phyloP scores from a whole-genome alignment of 371 early-diverging fungal species.

The Mortierella polycephala region DNA sequence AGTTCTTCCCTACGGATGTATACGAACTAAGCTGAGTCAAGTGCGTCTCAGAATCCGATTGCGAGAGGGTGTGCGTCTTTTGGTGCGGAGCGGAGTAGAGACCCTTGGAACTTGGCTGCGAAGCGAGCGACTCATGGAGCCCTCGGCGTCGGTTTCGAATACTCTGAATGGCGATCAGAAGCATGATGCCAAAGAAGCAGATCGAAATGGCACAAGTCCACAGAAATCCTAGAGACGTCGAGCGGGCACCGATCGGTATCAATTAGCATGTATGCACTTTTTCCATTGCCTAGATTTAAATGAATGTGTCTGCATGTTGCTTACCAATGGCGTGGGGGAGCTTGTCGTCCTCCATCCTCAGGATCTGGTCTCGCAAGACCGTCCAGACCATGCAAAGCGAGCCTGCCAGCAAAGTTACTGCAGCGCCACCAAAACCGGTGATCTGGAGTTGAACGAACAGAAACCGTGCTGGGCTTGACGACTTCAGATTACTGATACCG shows the following conservation, averaged over 20 bases:
- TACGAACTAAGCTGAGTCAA: constrained; percentile 22
- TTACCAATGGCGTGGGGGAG: constrained; percentile 30
- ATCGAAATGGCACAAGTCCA: constrained; percentile 51
- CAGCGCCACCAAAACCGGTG: constrained; percentile 48
- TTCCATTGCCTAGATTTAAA: too few species aligned
- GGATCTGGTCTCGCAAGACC: constrained; percentile 24
- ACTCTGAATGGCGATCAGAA: constrained; percentile 34
- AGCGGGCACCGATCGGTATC: too few species aligned
- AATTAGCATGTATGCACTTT: too few species aligned
- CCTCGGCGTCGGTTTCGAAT: constrained; percentile 46
- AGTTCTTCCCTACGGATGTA: not conserved
- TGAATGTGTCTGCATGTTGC: too few species aligned
- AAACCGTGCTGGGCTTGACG: constrained; percentile 48
- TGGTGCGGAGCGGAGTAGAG: constrained; percentile 26
- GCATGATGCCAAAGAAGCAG: constrained; percentile 36
- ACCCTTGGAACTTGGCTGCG: constrained; percentile 8
- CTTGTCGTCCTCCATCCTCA: constrained; percentile 22
- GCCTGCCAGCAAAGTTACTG: constrained; percentile 41
- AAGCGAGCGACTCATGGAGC: constrained; percentile 17
- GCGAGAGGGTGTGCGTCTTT: not conserved
- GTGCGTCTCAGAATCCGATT: constrained; percentile 21
- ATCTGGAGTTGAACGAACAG: constrained; percentile 51
- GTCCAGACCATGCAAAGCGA: constrained; percentile 51
- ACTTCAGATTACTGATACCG: constrained; percentile 41
- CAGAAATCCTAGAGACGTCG: constrained; percentile 22